These are phyloP conservation scores for Chalaropsis ovoidea DNA, from an alignment of 2,329 filamentous ascomycete genomes.

Conservation along the genomic window DNA sequence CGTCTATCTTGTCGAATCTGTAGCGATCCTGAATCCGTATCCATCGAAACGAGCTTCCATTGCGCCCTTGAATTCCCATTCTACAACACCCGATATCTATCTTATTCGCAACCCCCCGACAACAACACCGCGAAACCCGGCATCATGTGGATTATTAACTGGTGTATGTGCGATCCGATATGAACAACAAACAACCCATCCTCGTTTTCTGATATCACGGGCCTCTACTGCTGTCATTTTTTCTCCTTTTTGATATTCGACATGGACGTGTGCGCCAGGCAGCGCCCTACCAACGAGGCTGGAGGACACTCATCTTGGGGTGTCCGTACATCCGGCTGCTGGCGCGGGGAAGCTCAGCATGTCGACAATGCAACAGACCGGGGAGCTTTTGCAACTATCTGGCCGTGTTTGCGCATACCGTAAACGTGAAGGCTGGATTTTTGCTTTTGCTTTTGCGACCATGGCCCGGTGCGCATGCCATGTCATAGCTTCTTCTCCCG, in stretches of 20 bases:
- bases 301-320: background rate
- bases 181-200: background rate
- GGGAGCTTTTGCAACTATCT: background rate
- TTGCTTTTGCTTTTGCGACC: slow-evolving; percentile 1
- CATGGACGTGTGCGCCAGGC: background rate
- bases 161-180: slow-evolving; percentile 56
- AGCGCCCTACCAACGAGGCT: slow-evolving; percentile 1
- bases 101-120: slow-evolving; percentile 17
- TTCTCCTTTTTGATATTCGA: background rate
- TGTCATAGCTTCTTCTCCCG: background rate
- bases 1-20: background rate
- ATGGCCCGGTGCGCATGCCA: background rate
- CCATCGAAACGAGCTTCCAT: slow-evolving; percentile 4
- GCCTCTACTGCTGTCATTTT: background rate
- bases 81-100: slow-evolving; percentile 24
- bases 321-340: background rate
- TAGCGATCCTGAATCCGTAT: background rate
- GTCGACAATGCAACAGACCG: background rate
- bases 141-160: slow-evolving; percentile 88
- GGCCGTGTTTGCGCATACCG: background rate
- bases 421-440: background rate
- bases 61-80: slow-evolving; percentile 15
- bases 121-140: slow-evolving; percentile 26
- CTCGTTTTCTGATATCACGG: background rate
- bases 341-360: background rate